Evolutionary conservation across 495 filamentous ascomycete species (phyloP).

Genomic region (Astrothelium macrocarpum): DNA sequence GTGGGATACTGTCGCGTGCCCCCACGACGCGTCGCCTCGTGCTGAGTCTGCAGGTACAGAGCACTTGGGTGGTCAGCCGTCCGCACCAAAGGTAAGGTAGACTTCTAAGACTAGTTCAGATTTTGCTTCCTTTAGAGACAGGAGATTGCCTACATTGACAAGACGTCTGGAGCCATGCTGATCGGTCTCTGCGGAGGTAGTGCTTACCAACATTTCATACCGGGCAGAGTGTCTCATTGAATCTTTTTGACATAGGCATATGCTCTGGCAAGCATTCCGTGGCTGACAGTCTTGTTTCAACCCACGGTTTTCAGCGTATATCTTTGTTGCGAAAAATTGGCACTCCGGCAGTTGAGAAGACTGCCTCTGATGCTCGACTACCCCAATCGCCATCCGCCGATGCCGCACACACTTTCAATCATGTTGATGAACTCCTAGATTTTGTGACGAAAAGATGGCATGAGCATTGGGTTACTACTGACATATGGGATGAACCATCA

Average conservation of each 20-base stretch:
- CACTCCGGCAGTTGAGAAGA: conserved; percentile 21
- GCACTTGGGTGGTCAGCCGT: too few species aligned
- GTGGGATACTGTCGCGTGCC: not conserved
- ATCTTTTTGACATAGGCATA: conserved; percentile 51
- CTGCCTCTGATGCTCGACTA: conserved; percentile 23
- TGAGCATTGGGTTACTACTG: conserved; percentile 71
- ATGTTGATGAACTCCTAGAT: conserved; percentile 56
- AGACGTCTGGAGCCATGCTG: conserved; percentile 52
- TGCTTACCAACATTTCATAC: conserved; percentile 22
- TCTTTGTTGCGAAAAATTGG: conserved; percentile 29
- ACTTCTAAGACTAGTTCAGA: too few species aligned
- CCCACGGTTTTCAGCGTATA: conserved; percentile 63
- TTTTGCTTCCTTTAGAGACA: too few species aligned
- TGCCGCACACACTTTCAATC: conserved; percentile 42
- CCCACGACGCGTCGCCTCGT: not conserved
- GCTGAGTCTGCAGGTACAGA: too few species aligned
- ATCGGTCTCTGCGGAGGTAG: conserved; percentile 88
- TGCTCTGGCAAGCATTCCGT: conserved; percentile 85
- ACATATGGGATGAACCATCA: conserved; percentile 57
- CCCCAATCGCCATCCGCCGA: conserved; percentile 19
- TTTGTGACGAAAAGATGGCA: conserved; percentile 81
- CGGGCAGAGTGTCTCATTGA: conserved; percentile 17
- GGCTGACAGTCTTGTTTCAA: conserved; percentile 66
- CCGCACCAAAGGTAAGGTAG: too few species aligned
- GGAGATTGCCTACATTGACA: not conserved